Evolutionary conservation across 441 rosid genomes (phyloP), one percentile per base, ranked within the genome.

Genomic region (Euphorbia corollata): DNA sequence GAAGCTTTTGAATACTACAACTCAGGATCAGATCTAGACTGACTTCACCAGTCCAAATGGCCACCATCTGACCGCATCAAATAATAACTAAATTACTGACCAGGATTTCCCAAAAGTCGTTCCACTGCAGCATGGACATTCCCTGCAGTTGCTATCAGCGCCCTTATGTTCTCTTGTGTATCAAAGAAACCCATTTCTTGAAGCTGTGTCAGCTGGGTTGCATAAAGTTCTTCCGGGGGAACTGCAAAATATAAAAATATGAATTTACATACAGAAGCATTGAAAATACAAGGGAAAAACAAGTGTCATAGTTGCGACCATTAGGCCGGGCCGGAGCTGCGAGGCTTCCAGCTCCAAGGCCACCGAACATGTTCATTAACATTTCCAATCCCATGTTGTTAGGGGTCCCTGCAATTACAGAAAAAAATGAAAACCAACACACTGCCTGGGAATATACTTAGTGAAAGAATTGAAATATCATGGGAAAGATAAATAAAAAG

Each of bases 101-200:
- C 92, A 1, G 75, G 59, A 70, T 85, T 88, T 45, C 90, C 95
- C 74, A 91, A 70, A 61, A 91, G 96, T 63, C 90, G 88, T 78
- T 91, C 96, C 32, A 91, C 91, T 4, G 97, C 97, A 70, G 96
- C 97, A 60, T 91, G 87, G 61, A 91, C 93, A 50, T 91, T 87
- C 55, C 97, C 96, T 16, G 88, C 80, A 16, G 96, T 87, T 20
- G 96, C 91, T 50, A 84, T 84, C 63, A 91, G 80, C 5, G 97
- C 93, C 69, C 93, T 78, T 74, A 91, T 87, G 73, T 91, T 91
- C 84, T 88, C 97, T 77, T 84, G 86, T 47, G 86, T 84, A 79
- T 91, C 97, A 5, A 80, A 83, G 82, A 91, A 91, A 36, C 97
- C 97, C 97, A 91, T 91, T 77, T 88, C 97, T 79, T 87, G 97